Base-by-base conservation (phyloP, 108 stramenopile species). In the Skeletonema costatum region DNA sequence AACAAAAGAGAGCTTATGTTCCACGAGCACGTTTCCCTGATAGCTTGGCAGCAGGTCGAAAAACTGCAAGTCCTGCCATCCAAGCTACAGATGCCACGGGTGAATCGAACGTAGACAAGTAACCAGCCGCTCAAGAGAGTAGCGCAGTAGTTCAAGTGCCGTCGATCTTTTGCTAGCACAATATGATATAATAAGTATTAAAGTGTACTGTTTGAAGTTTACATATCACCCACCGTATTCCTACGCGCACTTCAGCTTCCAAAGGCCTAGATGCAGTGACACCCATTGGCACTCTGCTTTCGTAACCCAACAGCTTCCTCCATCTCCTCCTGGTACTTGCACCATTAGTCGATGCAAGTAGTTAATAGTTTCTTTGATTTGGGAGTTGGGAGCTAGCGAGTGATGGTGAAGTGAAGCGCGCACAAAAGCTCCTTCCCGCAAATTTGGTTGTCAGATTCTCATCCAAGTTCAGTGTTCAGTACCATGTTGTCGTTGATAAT, bases 311-410 rank as follows among this genome's bases (percentile, higher is more conserved):
- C 75, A 82, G 39, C 66, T 69, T 16, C 82, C 82, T 17, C 64
- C 65, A 48, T 56, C 64, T 25, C 73, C 64, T 21, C 64, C 64
- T 32, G 38, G 35, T 11, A 76, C 60, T 25, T 25, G 0, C 0
- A 30, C 60, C 64, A 69, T 82, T 75, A 8, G 71, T 82, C 82
- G 75, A 82, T n/a, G n/a, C n/a, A n/a, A n/a, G n/a, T n/a, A n/a
- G n/a, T n/a, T n/a, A n/a, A n/a, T n/a, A n/a, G n/a, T n/a, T n/a
- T n/a, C n/a, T n/a, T n/a, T n/a, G n/a, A n/a, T n/a, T n/a, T n/a
- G n/a, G n/a, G n/a, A n/a, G n/a, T n/a, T n/a, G n/a, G n/a, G n/a
- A n/a, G n/a, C n/a, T n/a, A n/a, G 25, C 0, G 25, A 25, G 25
- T 25, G 25, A 25, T 25, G 25, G 25, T 0, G 25, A 25, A 25